Percentiles rank a stretch among this genome's conserved stretches.
Conservation (phyloP, 1,284 basidiomycete genomes). For the Ganoderma meredithae region DNA sequence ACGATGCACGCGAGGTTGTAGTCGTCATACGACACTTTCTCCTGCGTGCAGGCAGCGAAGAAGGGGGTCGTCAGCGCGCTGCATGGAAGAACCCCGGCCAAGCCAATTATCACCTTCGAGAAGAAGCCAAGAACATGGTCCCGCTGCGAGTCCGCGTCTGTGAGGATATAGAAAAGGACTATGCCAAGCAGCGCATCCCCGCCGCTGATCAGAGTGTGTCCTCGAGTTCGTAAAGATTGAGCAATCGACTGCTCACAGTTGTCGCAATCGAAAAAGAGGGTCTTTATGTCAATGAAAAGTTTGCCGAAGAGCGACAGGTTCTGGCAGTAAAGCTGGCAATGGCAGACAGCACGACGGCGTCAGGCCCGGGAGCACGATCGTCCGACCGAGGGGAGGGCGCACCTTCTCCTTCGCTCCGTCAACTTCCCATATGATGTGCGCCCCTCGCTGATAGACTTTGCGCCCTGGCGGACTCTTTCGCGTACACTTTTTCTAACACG, state of each 20-base stretch:
- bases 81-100: constrained; percentile 9
- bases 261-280: constrained; percentile 93
- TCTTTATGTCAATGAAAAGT: constrained; percentile 99
- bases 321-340: constrained; percentile 89
- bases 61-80: constrained; percentile 14
- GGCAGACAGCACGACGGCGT: constrained; percentile 16
- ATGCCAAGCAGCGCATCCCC: constrained; percentile 13
- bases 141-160: constrained; percentile 80
- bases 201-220: constrained; percentile 13
- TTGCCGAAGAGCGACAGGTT: constrained; percentile 97
- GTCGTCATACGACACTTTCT: constrained; percentile 95
- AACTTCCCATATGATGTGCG: constrained; percentile 94
- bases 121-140: constrained; percentile 94
- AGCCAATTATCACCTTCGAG: constrained; percentile 72
- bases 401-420: constrained; percentile 90
- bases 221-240: constrained; percentile 13
- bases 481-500: constrained; percentile 71
- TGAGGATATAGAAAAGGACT: constrained; percentile 95
- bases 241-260: constrained; percentile 62
- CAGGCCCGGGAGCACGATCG: constrained; percentile 3
- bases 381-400: constrained; percentile 29
- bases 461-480: constrained; percentile 84
- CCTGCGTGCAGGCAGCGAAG: constrained; percentile 54
- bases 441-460: constrained; percentile 91
- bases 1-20: constrained; percentile 98